phyloP scores from a whole-genome alignment of 2,329 filamentous ascomycete species.

The Scorias spongiosa region DNA sequence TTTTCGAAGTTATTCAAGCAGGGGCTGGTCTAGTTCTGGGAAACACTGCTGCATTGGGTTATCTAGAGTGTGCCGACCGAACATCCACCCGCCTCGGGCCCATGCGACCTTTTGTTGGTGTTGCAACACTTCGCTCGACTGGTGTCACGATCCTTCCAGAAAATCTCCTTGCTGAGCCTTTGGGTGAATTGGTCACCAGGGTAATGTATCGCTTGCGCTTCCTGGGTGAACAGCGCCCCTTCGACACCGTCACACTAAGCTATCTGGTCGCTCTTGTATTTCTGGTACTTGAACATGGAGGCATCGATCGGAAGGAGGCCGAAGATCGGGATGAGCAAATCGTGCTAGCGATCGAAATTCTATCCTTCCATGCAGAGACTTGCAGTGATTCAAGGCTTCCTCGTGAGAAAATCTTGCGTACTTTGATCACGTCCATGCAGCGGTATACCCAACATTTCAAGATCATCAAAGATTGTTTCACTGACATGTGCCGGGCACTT shows the following conservation, averaged over 20 bases:
- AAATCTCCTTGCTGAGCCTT: conserved; percentile 60
- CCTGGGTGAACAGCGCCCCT: conserved; percentile 80
- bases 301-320: conserved; percentile 47
- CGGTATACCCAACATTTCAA: conserved; percentile 88
- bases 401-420: conserved; percentile 54
- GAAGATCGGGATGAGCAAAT: conserved; percentile 85
- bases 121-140: conserved; percentile 69
- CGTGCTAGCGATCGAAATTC: conserved; percentile 71
- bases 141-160: conserved; percentile 58
- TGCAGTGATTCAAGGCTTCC: conserved; percentile 64
- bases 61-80: conserved; percentile 63
- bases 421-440: conserved; percentile 71
- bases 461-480: conserved; percentile 79
- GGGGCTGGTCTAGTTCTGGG: conserved; percentile 72
- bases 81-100: conserved; percentile 59
- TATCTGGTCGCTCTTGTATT: conserved; percentile 77
- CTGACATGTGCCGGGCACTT: conserved; percentile 71
- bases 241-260: conserved; percentile 74
- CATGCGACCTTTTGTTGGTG: conserved; percentile 68
- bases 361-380: conserved; percentile 74
- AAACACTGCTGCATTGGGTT: conserved; percentile 61
- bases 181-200: conserved; percentile 68
- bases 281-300: conserved; percentile 61
- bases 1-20: conserved; percentile 61
- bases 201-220: conserved; percentile 84